A percentile compares a stretch with the other conserved stretches of the same genome.
phyloP scores from a whole-genome alignment of 495 filamentous ascomycete species.

The Extremus antarcticus region DNA sequence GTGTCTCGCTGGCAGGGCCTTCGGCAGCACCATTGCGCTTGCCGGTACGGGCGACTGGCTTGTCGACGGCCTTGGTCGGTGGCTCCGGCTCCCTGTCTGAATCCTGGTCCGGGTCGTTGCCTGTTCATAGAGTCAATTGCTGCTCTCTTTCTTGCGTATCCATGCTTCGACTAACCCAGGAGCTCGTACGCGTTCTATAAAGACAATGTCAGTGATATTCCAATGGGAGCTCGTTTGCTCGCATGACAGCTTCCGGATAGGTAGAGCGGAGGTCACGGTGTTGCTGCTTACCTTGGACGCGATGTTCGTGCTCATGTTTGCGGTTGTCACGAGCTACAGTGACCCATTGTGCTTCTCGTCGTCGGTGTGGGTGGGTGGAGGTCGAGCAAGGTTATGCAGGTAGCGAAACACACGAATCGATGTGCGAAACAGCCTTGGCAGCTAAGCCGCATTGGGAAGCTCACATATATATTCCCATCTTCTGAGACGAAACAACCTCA shows the following conservation, averaged over 20 bases:
- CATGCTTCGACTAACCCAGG: conserved; percentile 27
- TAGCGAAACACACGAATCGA: too few relatives aligned
- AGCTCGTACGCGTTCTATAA: conserved; percentile 35
- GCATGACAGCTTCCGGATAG: not conserved
- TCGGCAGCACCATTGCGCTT: conserved; percentile 85
- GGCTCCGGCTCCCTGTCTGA: conserved; percentile 63
- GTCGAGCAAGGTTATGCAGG: not conserved
- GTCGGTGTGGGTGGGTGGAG: not conserved
- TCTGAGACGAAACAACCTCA: too few relatives aligned
- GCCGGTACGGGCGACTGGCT: conserved; percentile 60
- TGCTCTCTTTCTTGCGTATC: not conserved
- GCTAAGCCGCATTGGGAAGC: too few relatives aligned
- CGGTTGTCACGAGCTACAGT: conserved; percentile 12
- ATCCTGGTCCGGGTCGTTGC: conserved; percentile 85
- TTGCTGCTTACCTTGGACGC: conserved; percentile 32
- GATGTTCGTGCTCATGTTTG: conserved; percentile 27
- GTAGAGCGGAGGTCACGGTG: not conserved
- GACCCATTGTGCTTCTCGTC: conserved; percentile 5
- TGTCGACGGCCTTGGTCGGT: conserved; percentile 79
- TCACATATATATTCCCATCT: too few relatives aligned
- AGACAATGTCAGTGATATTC: not conserved
- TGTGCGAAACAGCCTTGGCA: too few relatives aligned
- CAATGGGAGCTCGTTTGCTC: not conserved
- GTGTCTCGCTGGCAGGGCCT: conserved; percentile 40
- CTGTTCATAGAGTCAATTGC: conserved; percentile 30